Evolutionary conservation across 306 rosid species (phyloP), one percentile per base, ranked within the genome.

Genomic region (Gastrolobium villosum): DNA sequence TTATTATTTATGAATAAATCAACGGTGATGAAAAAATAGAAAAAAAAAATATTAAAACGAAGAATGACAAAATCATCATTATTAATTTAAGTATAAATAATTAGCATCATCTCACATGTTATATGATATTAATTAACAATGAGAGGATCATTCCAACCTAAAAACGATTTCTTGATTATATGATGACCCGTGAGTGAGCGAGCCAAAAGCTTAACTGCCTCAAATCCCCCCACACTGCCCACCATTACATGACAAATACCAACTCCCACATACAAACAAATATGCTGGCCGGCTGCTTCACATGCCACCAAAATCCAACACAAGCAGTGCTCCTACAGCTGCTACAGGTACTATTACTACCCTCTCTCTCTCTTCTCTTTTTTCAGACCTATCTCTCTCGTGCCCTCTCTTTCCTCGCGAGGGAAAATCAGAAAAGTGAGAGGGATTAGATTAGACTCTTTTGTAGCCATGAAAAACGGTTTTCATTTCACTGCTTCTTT

Each of bases 261-360:
- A 80, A 76, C 89, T 72, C 83, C 75, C 85, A 61, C 36, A 55
- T 57, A 20, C 67, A 72, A 79, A 83, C 89, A 86, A 20, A 83
- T 55, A 3, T 62, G 34, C 48, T 60, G 87, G 89, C 89, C 85
- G 87, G 81, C 87, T 80, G 14, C 81, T 83, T 72, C 89, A 83
- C 83, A 77, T 83, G 83, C 83, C 76, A 72, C 85, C 89, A 86
- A 79, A 80, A 79, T 75, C 78, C 73, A 75, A 84, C 74, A 53
- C 66, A 20, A 59, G 32, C 43, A 57, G 10, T 54, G 52, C 75
- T 80, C 0, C 26, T 20, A n/a, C n/a, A n/a, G n/a, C n/a, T n/a
- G n/a, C n/a, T n/a, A n/a, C n/a, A n/a, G n/a, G n/a, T n/a, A n/a
- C n/a, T n/a, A n/a, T n/a, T 20, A 1, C 26, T 20, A 20, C 26